Evolutionary conservation across 345 rosid genomes (phyloP).

Genomic region (Syzygium jambos): DNA sequence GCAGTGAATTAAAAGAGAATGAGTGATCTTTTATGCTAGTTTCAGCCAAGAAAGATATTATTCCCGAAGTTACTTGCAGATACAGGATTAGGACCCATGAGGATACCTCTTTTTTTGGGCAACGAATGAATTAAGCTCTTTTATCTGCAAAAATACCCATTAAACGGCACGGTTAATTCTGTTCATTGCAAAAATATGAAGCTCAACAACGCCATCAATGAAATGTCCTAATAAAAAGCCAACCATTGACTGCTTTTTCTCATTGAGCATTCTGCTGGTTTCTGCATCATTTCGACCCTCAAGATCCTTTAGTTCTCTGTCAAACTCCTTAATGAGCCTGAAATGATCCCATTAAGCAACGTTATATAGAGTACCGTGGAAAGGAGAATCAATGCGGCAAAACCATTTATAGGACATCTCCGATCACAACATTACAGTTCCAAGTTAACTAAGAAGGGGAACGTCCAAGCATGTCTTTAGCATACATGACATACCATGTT

Average conservation of each 20-base stretch:
- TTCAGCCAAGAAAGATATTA: background rate
- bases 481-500: background rate
- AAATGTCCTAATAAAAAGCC: background rate
- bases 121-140: conserved; percentile 16
- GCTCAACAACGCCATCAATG: background rate
- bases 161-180: background rate
- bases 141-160: conserved; percentile 7
- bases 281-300: conserved; percentile 57
- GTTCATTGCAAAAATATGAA: background rate
- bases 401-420: background rate
- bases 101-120: conserved; percentile 15
- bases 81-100: background rate
- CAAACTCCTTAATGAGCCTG: conserved; percentile 96
- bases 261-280: conserved; percentile 62
- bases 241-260: conserved; percentile 87
- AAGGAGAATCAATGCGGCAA: background rate
- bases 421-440: background rate
- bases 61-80: background rate
- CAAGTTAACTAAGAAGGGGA: background rate
- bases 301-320: conserved; percentile 61
- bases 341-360: conserved; percentile 4
- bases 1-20: background rate
- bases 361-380: background rate
- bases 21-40: background rate
- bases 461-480: background rate